phyloP scores from a whole-genome alignment of 768 basidiomycete species.

The Cystobasidium ongulense region DNA sequence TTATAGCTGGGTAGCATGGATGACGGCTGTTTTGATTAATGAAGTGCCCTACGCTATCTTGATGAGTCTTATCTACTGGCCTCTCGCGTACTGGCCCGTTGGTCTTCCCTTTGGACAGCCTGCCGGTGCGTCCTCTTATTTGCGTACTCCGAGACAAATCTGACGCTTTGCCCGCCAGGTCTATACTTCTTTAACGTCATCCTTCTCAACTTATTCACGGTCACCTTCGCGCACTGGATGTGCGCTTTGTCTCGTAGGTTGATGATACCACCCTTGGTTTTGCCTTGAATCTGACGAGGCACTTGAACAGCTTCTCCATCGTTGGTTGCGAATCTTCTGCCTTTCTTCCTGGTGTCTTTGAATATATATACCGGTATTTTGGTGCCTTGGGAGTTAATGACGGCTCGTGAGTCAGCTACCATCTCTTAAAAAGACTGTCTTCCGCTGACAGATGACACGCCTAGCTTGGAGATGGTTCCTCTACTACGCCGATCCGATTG shows the following conservation, averaged over 20 bases:
- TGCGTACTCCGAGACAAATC: too few species aligned
- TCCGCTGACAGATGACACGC: background rate
- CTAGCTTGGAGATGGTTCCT: constrained; percentile 3
- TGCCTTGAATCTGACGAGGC: background rate
- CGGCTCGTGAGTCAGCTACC: background rate
- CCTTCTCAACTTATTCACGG: constrained; percentile 9
- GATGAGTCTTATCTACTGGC: background rate
- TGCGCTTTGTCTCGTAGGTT: background rate
- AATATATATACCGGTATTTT: background rate
- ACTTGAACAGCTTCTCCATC: background rate
- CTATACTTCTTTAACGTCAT: background rate
- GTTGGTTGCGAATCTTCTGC: background rate
- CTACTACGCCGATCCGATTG: background rate
- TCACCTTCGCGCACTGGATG: constrained; percentile 9
- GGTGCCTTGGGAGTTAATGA: constrained; percentile 3
- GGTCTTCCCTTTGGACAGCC: constrained; percentile 3
- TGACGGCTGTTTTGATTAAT: background rate
- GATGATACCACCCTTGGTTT: background rate
- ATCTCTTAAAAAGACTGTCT: background rate
- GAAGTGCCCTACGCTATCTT: background rate
- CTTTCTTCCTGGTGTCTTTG: constrained; percentile 1
- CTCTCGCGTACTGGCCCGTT: background rate
- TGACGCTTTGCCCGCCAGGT: background rate
- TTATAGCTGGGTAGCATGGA: background rate
- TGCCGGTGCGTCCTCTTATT: background rate